Evolutionary conservation across 2,329 filamentous ascomycete species (phyloP), one percentile per base, ranked within the genome.

Genomic region (Colletotrichum sp.): DNA sequence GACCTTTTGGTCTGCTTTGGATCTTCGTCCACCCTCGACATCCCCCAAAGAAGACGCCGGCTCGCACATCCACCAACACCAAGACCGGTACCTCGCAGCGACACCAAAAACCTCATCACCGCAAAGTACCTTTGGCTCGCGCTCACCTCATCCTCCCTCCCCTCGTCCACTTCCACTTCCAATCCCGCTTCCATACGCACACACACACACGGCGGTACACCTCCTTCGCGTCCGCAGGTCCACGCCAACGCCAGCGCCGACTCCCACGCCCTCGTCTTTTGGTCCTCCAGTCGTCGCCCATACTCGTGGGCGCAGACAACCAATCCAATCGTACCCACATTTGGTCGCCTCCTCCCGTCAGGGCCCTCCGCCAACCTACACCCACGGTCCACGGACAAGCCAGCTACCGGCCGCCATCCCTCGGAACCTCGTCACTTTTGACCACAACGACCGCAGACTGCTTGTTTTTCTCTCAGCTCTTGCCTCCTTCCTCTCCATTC

Each of bases 341-440:
- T 73, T 73, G 63, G 73, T 68, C 73, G 62, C 62, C 73, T 75
- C 67, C 71, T 55, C 63, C 43, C 73, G 56, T 72, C 73, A 72
- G 62, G 62, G 34, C 62, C 69, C 73, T 64, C 69, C 73, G 21
- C 62, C 62, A 55, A 65, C 43, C 48, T n/a, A 52, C 43, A 52
- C 43, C 43, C 43, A 52, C 43, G 43, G 43, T 52, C 69, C 69
- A 73, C 73, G 62, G 73, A 75, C 73, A 24, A 72, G 38, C 63
- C 24, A 73, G 63, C 56, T 34, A 74, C 69, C 38, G 28, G 61
- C 34, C 63, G 69, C 43, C 64, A 75, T 75, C 73, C 73, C 73
- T 75, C 73, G 73, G 73, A 73, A 73, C 73, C 52, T 75, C 69
- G 69, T 75, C 73, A 69, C 73, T 73, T 73, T 71, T 38, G 32